Evolutionary conservation across 2,329 filamentous ascomycete species (phyloP), one percentile per base, ranked within the genome.

Genomic region (Hypoxylon sp.): DNA sequence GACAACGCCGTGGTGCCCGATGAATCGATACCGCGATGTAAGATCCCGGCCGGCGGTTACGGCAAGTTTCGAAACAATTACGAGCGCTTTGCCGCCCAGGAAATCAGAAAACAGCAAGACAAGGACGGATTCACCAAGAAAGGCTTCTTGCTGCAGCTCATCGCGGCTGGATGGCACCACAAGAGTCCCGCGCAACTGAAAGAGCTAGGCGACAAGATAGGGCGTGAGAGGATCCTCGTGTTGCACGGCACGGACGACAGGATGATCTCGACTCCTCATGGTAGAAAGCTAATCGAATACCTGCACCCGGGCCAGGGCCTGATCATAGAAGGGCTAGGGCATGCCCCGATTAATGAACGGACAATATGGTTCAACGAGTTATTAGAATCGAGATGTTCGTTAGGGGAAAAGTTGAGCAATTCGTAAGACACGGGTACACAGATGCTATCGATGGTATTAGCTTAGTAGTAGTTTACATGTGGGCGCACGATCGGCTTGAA

Each of bases 11-110:
- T 74, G 17, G 73, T 89, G 1, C 87, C 86, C 11, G 75, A 76
- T 56, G 75, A 79, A 8, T 69, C 69, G 13, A 70, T 73, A 2
- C 85, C 84, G 2, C 78, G 52, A 67, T 75, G 48, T 57, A 81
- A 71, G 76, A 77, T 50, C 43, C 78, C 74, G 1, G 60, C 56
- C 4, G 61, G 53, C 1, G 68, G 62, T 0, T 87, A 87, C 59
- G 70, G 81, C 37, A 77, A 76, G 7, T 97, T 95, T 75, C 84
- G 84, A 4, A 92, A 83, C 54, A 95, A 94, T 73, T 93, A 88
- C 61, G 91, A 95, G 79, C 89, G 93, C 4, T 94, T 93, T 73
- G 89, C 91, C 24, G 93, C 93, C 0, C 87, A 90, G 68, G 92
- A 97, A 77, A 77, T 96, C 66, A 82, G 81, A 72, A 97, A 97